Evolutionary conservation across 2,329 filamentous ascomycete genomes (phyloP), one percentile per base, ranked within the genome.

Genomic region (Rhynchosporium agropyri): DNA sequence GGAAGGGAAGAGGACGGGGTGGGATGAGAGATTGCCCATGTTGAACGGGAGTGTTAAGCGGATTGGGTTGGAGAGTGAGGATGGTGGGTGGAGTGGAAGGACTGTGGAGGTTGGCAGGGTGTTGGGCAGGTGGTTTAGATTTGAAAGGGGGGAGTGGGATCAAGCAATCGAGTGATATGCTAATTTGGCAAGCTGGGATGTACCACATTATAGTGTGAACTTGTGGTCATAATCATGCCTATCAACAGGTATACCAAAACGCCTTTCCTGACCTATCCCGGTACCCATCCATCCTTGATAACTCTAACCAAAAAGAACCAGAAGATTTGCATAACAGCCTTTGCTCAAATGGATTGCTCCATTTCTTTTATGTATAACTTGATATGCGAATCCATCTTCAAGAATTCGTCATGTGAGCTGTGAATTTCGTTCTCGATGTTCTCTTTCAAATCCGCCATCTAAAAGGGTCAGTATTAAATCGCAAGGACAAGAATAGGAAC

Each of bases 401-500:
- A 84, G 77, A 97, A 99, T 79, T 98, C 92, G 69, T 96, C 93
- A 71, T 96, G 87, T 0, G 95, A 92, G 61, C 85, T 86, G 74
- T 95, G 91, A 8, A 98, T 89, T 77, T 99, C 95, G 65, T 89
- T 93, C 74, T 98, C 94, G 67, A 99, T 97, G 72, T 95, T 96
- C 76, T 98, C 95, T 75, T 97, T 98, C 70, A 99, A 83, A 77
- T 99, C 95, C 54, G 90, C 87, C 94, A 98, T 99, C 93, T 97
- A 68, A 63, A 48, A 26, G 7, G 54, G 63, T 78, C 70, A 77
- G 76, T 61, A 65, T 53, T 20, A n/a, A 49, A 28, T 20, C 31
- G 62, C 10, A 13, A 43, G 56, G 38, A 45, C 20, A 63, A 54
- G 63, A 31, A 50, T 48, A 40, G 33, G 6, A 63, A 74, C 80